Evolutionary conservation across 2,329 filamentous ascomycete genomes (phyloP).

Genomic region (Akanthomyces uredinophilus): DNA sequence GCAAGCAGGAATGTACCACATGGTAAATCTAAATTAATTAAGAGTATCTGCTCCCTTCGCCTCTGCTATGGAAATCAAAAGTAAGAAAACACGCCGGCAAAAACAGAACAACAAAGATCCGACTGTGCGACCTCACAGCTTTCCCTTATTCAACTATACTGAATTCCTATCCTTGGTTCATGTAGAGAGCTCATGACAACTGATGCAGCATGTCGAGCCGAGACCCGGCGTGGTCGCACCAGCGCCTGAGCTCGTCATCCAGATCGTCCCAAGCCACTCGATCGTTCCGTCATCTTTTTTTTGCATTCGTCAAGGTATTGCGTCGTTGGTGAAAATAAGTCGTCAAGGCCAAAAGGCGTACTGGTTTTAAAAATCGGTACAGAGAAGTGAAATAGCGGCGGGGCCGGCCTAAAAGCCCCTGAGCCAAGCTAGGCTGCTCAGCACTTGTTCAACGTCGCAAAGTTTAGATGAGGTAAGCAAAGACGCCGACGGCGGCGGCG

Average conservation of each 20-base stretch:
- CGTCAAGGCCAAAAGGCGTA: constrained; percentile 22
- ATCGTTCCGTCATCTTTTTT: constrained; percentile 5
- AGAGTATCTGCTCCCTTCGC: constrained; percentile 13
- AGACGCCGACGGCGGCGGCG: constrained; percentile 45
- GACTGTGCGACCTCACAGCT: not conserved
- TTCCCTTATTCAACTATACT: not conserved
- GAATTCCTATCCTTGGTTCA: not conserved
- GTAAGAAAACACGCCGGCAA: constrained; percentile 5
- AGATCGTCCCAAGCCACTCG: not conserved
- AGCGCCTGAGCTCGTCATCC: not conserved
- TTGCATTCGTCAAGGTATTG: constrained; percentile 12
- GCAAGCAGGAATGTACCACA: too few relatives aligned
- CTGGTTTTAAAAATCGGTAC: constrained; percentile 27
- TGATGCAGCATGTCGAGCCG: not conserved
- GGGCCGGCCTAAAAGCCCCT: constrained; percentile 1
- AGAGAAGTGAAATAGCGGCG: constrained; percentile 26
- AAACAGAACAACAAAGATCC: constrained; percentile 11
- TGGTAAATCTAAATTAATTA: constrained; percentile 14
- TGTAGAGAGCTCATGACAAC: not conserved
- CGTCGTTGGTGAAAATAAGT: constrained; percentile 9
- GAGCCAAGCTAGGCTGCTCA: not conserved
- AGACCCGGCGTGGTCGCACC: not conserved
- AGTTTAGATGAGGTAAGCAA: constrained; percentile 48
- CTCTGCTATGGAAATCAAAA: constrained; percentile 12
- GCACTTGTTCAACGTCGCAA: not conserved